phyloP scores from a whole-genome alignment of 1,139 yeast genomes.

The Kurtzmaniella quercitrusa region DNA sequence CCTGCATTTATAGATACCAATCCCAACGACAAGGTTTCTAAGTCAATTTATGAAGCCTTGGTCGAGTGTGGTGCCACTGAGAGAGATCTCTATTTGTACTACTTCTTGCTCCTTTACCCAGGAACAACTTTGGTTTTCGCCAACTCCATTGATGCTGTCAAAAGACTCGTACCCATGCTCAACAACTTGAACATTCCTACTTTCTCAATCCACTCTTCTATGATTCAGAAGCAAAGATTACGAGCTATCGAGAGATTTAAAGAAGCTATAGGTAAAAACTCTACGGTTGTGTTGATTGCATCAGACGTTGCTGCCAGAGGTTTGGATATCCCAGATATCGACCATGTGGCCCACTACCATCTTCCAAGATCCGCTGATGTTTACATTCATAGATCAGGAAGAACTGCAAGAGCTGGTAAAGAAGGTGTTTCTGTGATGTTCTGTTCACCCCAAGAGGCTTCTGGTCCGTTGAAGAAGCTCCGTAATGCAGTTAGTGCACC shows the following conservation, averaged over 20 bases:
- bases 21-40: conserved; percentile 78
- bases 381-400: conserved; percentile 93
- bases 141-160: conserved; percentile 90
- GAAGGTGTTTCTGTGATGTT: conserved; percentile 93
- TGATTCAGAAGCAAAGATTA: conserved; percentile 92
- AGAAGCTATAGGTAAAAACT: conserved; percentile 44
- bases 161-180: conserved; percentile 74
- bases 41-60: conserved; percentile 75
- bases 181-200: conserved; percentile 68
- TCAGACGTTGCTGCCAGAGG: conserved; percentile 99
- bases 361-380: conserved; percentile 93
- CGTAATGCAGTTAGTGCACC: conserved; percentile 57
- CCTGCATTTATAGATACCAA: conserved; percentile 78
- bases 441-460: conserved; percentile 90
- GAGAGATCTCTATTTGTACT: conserved; percentile 85
- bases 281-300: conserved; percentile 75
- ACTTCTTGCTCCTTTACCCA: conserved; percentile 80
- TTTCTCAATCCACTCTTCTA: conserved; percentile 84
- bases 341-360: conserved; percentile 95
- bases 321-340: conserved; percentile 83
- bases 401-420: conserved; percentile 94
- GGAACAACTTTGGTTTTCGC: conserved; percentile 91
- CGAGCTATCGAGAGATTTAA: conserved; percentile 75
- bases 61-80: conserved; percentile 90
- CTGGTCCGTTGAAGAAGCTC: conserved; percentile 78